Evolutionary conservation across 108 stramenopile genomes (phyloP), one percentile per base, ranked within the genome.

Genomic region (Cyclostephanos tholiformis): DNA sequence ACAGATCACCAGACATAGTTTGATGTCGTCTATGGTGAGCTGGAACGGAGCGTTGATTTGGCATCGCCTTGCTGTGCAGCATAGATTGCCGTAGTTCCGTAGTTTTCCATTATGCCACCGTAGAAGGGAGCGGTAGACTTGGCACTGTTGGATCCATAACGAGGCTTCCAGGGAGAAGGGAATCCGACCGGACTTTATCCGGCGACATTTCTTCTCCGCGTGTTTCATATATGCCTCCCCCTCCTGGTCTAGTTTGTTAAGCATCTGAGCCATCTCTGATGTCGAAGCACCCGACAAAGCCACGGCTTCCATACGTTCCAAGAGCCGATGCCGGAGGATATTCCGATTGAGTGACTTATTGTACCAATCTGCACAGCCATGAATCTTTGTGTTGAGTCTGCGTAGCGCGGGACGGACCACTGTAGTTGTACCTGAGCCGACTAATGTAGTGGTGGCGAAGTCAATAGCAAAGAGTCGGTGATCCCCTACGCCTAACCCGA

Each of bases 161-260:
- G 56, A 39, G 7, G 72, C 27, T 16, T 71, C 20, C 10, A 44
- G 62, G 14, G 63, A 71, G 52, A 65, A 77, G 26, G 63, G 71
- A 16, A 79, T 74, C 17, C 46, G 5, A 2, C 77, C 71, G 7
- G 58, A 67, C 64, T 61, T 72, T 6, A 72, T 55, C 23, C 20
- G 29, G 10, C 65, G 64, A 35, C 77, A 79, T 2, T 57, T 65
- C 65, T 79, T 72, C 39, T 79, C 77, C 17, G 72, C 71, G 38
- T 66, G 50, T 7, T 29, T 60, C 59, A 60, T 60, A 14, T 60
- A 60, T 35, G 12, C 30, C 30, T 60, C 32, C 27, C 30, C 32
- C 16, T 60, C 59, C 30, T 29, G 30, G 16, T 60, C 59, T 14
- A 60, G 5, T 32, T 29, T 36, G 8, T n/a, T 72, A 17, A 72